These are phyloP conservation scores for Ophiostoma sp. DNA, from an alignment of 2,329 filamentous ascomycete genomes.

Conservation along the genomic window DNA sequence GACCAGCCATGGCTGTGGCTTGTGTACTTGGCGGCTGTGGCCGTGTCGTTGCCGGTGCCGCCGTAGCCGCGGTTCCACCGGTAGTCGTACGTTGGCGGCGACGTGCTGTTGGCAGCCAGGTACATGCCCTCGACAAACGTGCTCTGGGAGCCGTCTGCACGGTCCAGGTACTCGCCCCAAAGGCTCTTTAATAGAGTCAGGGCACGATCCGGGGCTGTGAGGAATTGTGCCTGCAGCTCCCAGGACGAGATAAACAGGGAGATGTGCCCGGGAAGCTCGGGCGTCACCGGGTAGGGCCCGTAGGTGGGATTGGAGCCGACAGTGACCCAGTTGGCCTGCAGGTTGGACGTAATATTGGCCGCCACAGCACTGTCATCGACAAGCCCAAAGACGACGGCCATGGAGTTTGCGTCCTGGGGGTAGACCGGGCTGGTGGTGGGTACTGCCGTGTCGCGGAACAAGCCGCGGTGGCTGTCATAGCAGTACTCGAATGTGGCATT, in stretches of 20 bases:
- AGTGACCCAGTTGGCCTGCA: slow-evolving; percentile 46
- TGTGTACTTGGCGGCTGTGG: slow-evolving; percentile 35
- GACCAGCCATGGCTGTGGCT: slow-evolving; percentile 49
- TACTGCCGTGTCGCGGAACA: slow-evolving; percentile 50
- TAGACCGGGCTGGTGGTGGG: slow-evolving; percentile 43
- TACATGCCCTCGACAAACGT: slow-evolving; percentile 56
- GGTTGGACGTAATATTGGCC: slow-evolving; percentile 40
- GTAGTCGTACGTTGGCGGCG: slow-evolving; percentile 51
- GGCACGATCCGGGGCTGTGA: slow-evolving; percentile 45
- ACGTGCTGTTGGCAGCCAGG: slow-evolving; percentile 31
- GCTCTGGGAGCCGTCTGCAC: slow-evolving; percentile 52
- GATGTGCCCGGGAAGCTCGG: slow-evolving; percentile 54
- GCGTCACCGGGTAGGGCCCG: slow-evolving; percentile 43
- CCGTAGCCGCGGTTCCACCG: slow-evolving; percentile 48
- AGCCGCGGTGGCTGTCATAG: slow-evolving; percentile 45
- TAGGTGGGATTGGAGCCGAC: background rate
- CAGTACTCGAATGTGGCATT: slow-evolving; percentile 43
- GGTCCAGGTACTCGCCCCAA: slow-evolving; percentile 58
- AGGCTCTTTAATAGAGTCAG: slow-evolving; percentile 50
- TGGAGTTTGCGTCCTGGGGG: slow-evolving; percentile 57
- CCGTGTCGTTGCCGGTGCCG: slow-evolving; percentile 39
- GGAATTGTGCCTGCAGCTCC: slow-evolving; percentile 54
- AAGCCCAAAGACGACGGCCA: slow-evolving; percentile 48
- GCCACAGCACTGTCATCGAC: slow-evolving; percentile 28
- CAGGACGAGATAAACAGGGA: slow-evolving; percentile 55